Evolutionary conservation across 768 basidiomycete genomes (phyloP).

Genomic region (Cubamyces sp.): DNA sequence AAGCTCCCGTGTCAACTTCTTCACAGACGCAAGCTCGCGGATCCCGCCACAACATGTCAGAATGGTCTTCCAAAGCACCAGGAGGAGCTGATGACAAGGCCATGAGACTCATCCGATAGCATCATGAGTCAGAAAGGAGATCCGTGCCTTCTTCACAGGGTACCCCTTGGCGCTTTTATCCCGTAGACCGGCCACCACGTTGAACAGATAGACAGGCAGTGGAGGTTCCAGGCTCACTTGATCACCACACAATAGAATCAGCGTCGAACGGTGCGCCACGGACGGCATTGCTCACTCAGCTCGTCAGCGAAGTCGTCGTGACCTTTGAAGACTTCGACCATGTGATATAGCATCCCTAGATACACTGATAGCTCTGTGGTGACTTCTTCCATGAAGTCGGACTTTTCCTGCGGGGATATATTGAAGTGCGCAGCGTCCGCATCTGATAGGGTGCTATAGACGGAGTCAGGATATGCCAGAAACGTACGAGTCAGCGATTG

Average conservation of each 20-base stretch:
- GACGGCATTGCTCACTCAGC: slow-evolving; percentile 67
- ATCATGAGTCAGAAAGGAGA: slow-evolving; percentile 17
- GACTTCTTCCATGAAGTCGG: slow-evolving; percentile 86
- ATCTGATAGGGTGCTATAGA: slow-evolving; percentile 70
- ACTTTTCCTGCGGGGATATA: slow-evolving; percentile 69
- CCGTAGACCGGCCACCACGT: slow-evolving; percentile 84
- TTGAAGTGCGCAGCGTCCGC: slow-evolving; percentile 72
- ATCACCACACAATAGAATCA: slow-evolving; percentile 14
- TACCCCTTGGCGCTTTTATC: slow-evolving; percentile 96
- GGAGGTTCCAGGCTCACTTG: slow-evolving; percentile 96
- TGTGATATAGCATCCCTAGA: slow-evolving; percentile 92
- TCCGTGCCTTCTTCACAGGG: slow-evolving; percentile 89
- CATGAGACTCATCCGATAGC: slow-evolving; percentile 16
- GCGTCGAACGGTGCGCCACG: slow-evolving; percentile 24
- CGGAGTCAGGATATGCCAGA: slow-evolving; percentile 2
- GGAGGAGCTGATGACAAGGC: slow-evolving; percentile 63
- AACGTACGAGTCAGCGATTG: slow-evolving; percentile 15
- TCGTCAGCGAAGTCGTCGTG: slow-evolving; percentile 97
- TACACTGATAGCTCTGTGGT: slow-evolving; percentile 93
- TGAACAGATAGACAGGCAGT: slow-evolving; percentile 89
- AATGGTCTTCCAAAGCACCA: slow-evolving; percentile 93
- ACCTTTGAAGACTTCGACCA: slow-evolving; percentile 91
- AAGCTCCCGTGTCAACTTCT: slow-evolving; percentile 83
- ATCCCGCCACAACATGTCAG: slow-evolving; percentile 93
- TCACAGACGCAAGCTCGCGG: slow-evolving; percentile 81